Conservation (phyloP, 1,139 yeast species). For the Pichia inconspicua region DNA sequence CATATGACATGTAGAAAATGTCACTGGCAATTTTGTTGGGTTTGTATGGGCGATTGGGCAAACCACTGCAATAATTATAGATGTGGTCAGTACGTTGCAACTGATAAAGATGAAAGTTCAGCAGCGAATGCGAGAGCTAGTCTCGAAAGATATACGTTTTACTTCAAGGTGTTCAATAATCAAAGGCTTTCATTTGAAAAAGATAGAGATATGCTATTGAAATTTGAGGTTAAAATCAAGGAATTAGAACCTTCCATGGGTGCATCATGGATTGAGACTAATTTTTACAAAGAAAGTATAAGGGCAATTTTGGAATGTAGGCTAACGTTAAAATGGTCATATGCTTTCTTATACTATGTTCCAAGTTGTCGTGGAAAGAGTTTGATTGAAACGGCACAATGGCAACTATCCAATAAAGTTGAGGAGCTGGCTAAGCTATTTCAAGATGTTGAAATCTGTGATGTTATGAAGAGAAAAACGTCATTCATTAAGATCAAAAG, state of each 20-base stretch:
- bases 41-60: constrained; percentile 73
- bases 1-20: constrained; percentile 90
- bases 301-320: constrained; percentile 60
- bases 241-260: constrained; percentile 55
- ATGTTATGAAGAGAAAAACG: constrained; percentile 41
- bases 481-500: constrained; percentile 31
- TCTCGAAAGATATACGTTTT: constrained; percentile 66
- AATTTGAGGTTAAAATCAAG: constrained; percentile 58
- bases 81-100: constrained; percentile 53
- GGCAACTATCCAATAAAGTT: constrained; percentile 60
- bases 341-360: constrained; percentile 70
- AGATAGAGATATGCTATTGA: constrained; percentile 56
- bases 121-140: background rate
- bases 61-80: constrained; percentile 59
- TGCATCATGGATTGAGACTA: constrained; percentile 86
- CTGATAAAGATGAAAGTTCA: constrained; percentile 23
- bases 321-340: constrained; percentile 83
- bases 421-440: constrained; percentile 74
- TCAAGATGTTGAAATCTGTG: constrained; percentile 39
- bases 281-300: constrained; percentile 70
- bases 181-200: constrained; percentile 75
- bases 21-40: constrained; percentile 83
- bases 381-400: constrained; percentile 71
- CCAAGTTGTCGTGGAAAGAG: constrained; percentile 39
- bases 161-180: constrained; percentile 64